Evolutionary conservation across 2,329 filamentous ascomycete genomes (phyloP), one percentile per base, ranked within the genome.

Genomic region (Cercospora citrullina): DNA sequence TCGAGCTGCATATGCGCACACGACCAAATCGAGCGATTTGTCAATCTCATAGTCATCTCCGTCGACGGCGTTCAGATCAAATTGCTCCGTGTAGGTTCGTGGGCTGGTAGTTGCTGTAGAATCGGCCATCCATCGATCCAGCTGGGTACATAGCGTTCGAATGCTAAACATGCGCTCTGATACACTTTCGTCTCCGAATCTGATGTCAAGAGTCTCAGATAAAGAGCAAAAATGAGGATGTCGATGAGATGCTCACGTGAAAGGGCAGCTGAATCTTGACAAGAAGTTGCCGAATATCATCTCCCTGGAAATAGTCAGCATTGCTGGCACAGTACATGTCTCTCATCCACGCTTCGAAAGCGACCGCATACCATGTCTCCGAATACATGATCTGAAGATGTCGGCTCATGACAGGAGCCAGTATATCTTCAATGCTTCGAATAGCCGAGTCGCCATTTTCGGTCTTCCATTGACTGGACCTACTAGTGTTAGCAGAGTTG

Each of bases 121-220:
- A 48, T 51, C 36, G 42, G 45, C 62, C 66, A 68, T 68, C 66
- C 61, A 68, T n/a, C 45, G 48, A 45, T 68, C 66, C 4, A 68
- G 62, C 21, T 68, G 66, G n/a, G 42, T 59, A 16, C 66, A 68
- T n/a, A 68, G 62, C 10, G 57, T 18, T 21, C 62, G 53, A 14
- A 68, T 68, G 57, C 66, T 68, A 14, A 65, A 31, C 42, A 57
- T 61, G n/a, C 61, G 58, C 28, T 68, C 66, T 10, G 66, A 60
- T 26, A 68, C 59, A 18, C 42, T 68, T 26, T 68, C 66, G 45
- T 68, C 66, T 39, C 66, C 66, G 62, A 68, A 68, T 30, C 59
- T 66, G 21, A 57, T 33, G 8, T 36, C 36, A 30, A 18, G 28
- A 9, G 55, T 21, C 30, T 61, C n/a, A 66, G 14, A 26, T 48